Base-by-base conservation (phyloP, 331 rosid species). In the Malus hybrid region DNA sequence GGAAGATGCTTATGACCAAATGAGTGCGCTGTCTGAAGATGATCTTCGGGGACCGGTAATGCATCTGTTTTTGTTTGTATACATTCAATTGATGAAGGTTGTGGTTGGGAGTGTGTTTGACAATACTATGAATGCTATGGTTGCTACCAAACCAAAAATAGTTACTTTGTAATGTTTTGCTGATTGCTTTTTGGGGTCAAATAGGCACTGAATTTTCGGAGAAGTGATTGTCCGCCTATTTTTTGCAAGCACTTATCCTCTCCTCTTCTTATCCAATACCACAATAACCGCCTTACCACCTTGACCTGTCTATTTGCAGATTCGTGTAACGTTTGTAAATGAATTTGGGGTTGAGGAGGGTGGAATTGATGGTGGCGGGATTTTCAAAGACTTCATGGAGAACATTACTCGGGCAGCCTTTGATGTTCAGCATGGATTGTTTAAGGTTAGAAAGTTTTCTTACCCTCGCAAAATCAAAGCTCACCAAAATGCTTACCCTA, bases 281-380 rank as follows among this genome's bases (percentile, higher is more conserved):
- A 61, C 24, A 42, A 22, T 44, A 39, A 61, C 61, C 80, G 30
- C 62, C 30, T 13, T 48, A 61, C 28, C 65, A 26, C 24, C 13
- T 66, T 78, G 56, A 14, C n/a, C 55, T 82, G 32, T 70, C 73
- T 78, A 32, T 29, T 68, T 88, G 66, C 87, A 94, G 99, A 86
- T 94, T 75, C 99, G 99, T 33, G 99, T 94, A 64, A 79, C 96
- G 15, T 94, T 94, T 84, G 90, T 94, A 80, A 94, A 94, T 82
- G 99, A 94, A 78, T 89, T 92, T 87, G 99, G 99, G 75, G 99
- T 92, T 79, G 99, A 94, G 88, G 98, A 93, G 84, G 98, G 96
- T 73, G 98, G 98, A 75, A 91, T 93, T 72, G 98, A 93, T 80
- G 98, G 98, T 44, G 97, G 98, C 69, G 98, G 98, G 73, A 93